A percentile compares a stretch with the other conserved stretches of the same genome.
Conservation (phyloP, 2,329 filamentous ascomycete genomes). For the Aspergillus oerlinghausenensis region DNA sequence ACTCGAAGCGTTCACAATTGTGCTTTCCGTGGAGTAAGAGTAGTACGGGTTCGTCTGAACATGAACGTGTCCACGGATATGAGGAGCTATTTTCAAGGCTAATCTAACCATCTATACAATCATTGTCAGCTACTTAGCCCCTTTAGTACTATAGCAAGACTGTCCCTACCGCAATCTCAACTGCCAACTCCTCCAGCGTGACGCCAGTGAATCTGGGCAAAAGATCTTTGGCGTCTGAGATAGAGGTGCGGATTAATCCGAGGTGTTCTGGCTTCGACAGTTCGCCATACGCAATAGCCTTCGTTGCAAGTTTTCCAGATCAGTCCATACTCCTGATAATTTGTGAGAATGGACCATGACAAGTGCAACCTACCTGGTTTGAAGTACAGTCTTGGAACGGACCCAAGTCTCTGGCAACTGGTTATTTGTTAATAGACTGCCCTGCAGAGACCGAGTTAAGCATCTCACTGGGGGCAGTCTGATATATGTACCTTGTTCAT, state of each 20-base stretch:
- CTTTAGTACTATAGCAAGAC: neutral
- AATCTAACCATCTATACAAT: constrained; percentile 51
- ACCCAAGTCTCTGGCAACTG: constrained; percentile 44
- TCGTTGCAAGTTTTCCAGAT: neutral
- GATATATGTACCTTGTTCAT: constrained; percentile 40
- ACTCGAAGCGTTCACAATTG: constrained; percentile 50
- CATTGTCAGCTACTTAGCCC: neutral
- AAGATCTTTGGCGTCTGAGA: constrained; percentile 31
- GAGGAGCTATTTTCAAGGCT: constrained; percentile 47
- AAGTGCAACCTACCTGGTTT: constrained; percentile 42
- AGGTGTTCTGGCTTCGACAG: constrained; percentile 40
- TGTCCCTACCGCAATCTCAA: constrained; percentile 50
- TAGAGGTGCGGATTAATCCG: constrained; percentile 15
- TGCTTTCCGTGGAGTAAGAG: constrained; percentile 49
- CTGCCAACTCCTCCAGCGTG: constrained; percentile 46
- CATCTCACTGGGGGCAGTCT: neutral
- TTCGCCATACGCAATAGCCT: constrained; percentile 50
- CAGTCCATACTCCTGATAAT: neutral
- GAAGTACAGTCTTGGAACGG: constrained; percentile 53
- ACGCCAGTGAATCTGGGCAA: constrained; percentile 35
- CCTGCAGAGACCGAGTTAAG: neutral
- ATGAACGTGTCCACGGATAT: constrained; percentile 51
- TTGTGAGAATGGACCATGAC: neutral
- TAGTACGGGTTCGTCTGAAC: constrained; percentile 58
- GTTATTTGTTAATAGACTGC: neutral